A percentile compares a stretch with the other conserved stretches of the same genome.
Evolutionary conservation across 768 basidiomycete genomes (phyloP).

Genomic region (Tulasnella sp.): DNA sequence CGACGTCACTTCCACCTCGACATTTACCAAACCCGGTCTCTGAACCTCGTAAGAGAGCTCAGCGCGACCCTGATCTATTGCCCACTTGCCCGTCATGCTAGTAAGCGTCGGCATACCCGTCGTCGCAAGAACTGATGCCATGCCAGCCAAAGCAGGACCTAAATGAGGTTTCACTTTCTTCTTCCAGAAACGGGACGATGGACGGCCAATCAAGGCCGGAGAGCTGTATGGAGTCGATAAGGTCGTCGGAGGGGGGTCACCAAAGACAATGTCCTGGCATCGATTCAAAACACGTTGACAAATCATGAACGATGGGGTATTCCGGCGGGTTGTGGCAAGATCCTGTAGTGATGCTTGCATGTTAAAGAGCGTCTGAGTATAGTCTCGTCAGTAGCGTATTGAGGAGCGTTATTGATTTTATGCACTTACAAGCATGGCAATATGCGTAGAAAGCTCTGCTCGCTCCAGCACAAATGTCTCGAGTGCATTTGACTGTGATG

Average conservation of each 20-base stretch:
- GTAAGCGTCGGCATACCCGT: conserved; percentile 66
- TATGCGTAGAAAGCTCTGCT: conserved; percentile 82
- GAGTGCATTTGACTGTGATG: conserved; percentile 80
- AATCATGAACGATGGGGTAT: conserved; percentile 69
- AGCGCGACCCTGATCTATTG: conserved; percentile 76
- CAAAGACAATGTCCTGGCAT: conserved; percentile 95
- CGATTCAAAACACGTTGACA: conserved; percentile 83
- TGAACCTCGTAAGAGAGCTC: conserved; percentile 39
- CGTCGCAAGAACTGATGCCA: conserved; percentile 63
- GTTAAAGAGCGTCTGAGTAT: conserved; percentile 81
- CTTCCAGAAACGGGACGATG: conserved; percentile 34
- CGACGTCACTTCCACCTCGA: neutral
- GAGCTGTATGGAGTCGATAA: conserved; percentile 50
- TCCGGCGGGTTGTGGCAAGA: conserved; percentile 43
- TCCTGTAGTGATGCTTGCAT: conserved; percentile 93
- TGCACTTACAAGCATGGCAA: conserved; percentile 83
- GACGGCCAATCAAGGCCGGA: conserved; percentile 36
- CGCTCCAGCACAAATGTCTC: conserved; percentile 88
- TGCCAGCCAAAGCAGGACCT: conserved; percentile 68
- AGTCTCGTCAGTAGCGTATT: conserved; percentile 17
- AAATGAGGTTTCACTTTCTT: conserved; percentile 59
- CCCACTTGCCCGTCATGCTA: conserved; percentile 64
- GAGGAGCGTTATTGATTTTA: conserved; percentile 18
- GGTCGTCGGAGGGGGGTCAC: conserved; percentile 58
- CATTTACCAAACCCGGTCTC: neutral